phyloP scores from a whole-genome alignment of 2,329 filamentous ascomycete genomes.

The Dothideomycetes sp. region DNA sequence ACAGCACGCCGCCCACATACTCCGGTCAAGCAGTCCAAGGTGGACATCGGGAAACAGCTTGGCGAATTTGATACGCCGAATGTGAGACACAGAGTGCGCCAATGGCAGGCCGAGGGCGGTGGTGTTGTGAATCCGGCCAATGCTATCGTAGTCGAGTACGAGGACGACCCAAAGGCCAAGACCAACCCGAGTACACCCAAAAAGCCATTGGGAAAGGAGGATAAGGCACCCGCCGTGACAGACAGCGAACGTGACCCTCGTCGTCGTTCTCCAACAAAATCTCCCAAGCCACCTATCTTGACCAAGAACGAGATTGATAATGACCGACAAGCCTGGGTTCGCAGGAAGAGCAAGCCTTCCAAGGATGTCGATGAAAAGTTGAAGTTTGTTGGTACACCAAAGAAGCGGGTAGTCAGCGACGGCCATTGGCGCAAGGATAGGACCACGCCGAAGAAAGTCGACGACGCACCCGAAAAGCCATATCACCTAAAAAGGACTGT shows the following conservation, averaged over 20 bases:
- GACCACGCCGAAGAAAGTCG: conserved; percentile 12
- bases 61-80: conserved; percentile 3
- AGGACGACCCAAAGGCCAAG: conserved; percentile 20
- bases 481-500: conserved; percentile 7
- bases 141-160: conserved; percentile 48
- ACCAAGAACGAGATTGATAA: conserved; percentile 15
- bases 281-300: background rate
- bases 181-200: conserved; percentile 8
- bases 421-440: conserved; percentile 57
- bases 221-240: background rate
- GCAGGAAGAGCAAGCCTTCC: conserved; percentile 21
- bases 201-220: conserved; percentile 1
- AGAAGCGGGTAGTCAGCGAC: conserved; percentile 88
- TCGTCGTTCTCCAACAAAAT: conserved; percentile 3
- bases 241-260: background rate
- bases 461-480: background rate
- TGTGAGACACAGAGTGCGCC: conserved; percentile 68
- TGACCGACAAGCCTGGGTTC: conserved; percentile 23
- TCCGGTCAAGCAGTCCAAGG: conserved; percentile 1
- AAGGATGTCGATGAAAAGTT: conserved; percentile 33
- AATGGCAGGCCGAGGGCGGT: conserved; percentile 74
- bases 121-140: conserved; percentile 46
- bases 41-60: conserved; percentile 7
- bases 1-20: background rate
- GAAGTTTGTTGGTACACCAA: conserved; percentile 53